These are phyloP conservation scores for Fagopyrum homotropicum DNA, from an alignment of 148 eudicot genomes.

Conservation along the genomic window DNA sequence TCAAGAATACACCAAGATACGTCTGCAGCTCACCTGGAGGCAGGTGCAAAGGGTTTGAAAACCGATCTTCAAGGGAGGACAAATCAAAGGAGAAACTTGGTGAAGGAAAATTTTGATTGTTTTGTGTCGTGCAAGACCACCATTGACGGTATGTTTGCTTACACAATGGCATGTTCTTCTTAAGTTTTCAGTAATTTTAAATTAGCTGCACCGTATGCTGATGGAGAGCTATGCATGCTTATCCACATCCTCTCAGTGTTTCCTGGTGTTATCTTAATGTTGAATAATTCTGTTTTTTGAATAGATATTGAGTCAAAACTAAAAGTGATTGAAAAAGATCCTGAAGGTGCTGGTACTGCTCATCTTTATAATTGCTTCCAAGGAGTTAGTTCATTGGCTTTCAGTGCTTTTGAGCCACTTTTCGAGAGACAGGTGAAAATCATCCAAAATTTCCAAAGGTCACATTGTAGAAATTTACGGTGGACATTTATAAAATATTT, in stretches of 20 bases:
- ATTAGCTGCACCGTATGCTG: not conserved
- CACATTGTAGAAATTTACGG: not conserved
- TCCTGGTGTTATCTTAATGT: not conserved
- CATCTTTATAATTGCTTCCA: conserved; percentile 76
- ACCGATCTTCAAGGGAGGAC: conserved; percentile 81
- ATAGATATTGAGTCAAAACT: conserved; percentile 92
- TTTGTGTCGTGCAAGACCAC: conserved; percentile 98
- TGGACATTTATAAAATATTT: not conserved
- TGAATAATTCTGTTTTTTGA: conserved; percentile 16
- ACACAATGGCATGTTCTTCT: not conserved
- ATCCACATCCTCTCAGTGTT: not conserved
- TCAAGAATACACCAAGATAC: conserved; percentile 91
- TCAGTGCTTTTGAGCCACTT: conserved; percentile 83
- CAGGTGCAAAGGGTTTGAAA: conserved; percentile 84
- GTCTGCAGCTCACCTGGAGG: conserved; percentile 80
- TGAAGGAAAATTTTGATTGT: conserved; percentile 97
- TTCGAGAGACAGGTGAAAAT: conserved; percentile 94
- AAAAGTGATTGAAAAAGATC: conserved; percentile 94
- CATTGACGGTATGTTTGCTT: conserved; percentile 63
- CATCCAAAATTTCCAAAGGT: not conserved
- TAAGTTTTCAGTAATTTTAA: not conserved
- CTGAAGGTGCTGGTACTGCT: conserved; percentile 92
- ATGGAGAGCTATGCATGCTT: not conserved
- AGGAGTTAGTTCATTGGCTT: conserved; percentile 74
- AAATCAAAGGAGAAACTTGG: conserved; percentile 83